A percentile compares a stretch with the other conserved stretches of the same genome.
These are phyloP conservation scores for Neurospora sp. DNA, from an alignment of 495 filamentous ascomycete species.

Conservation along the genomic window DNA sequence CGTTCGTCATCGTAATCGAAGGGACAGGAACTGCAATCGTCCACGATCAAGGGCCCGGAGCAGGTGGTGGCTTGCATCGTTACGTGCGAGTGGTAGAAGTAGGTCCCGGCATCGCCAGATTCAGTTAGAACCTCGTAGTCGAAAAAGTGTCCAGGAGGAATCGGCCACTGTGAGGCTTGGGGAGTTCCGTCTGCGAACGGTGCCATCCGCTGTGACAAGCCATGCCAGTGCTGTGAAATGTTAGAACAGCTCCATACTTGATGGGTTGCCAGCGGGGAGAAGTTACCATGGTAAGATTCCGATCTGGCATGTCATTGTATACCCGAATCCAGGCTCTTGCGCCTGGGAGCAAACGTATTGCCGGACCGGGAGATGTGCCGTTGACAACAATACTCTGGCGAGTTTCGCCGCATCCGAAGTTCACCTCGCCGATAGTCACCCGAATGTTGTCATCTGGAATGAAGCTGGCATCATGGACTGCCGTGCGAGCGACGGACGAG, in stretches of 20 bases:
- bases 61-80: constrained; percentile 45
- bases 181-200: constrained; percentile 49
- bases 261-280: not conserved
- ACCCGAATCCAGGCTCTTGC: constrained; percentile 46
- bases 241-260: constrained; percentile 5
- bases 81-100: constrained; percentile 53
- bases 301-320: constrained; percentile 45
- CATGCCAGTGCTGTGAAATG: constrained; percentile 48
- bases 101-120: constrained; percentile 43
- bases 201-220: constrained; percentile 41
- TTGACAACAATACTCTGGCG: constrained; percentile 41
- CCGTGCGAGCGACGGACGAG: not conserved
- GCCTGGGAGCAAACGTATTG: constrained; percentile 36
- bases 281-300: constrained; percentile 45
- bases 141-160: constrained; percentile 47
- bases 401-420: constrained; percentile 34
- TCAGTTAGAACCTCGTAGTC: constrained; percentile 48
- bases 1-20: constrained; percentile 48
- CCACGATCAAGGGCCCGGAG: constrained; percentile 44
- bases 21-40: constrained; percentile 32
- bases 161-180: constrained; percentile 46
- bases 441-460: constrained; percentile 41
- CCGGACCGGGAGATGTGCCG: constrained; percentile 42
- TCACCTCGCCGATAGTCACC: constrained; percentile 27
- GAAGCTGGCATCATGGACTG: constrained; percentile 31